phyloP scores from a whole-genome alignment of 768 basidiomycete species.

The Psilocybe tampanensis region DNA sequence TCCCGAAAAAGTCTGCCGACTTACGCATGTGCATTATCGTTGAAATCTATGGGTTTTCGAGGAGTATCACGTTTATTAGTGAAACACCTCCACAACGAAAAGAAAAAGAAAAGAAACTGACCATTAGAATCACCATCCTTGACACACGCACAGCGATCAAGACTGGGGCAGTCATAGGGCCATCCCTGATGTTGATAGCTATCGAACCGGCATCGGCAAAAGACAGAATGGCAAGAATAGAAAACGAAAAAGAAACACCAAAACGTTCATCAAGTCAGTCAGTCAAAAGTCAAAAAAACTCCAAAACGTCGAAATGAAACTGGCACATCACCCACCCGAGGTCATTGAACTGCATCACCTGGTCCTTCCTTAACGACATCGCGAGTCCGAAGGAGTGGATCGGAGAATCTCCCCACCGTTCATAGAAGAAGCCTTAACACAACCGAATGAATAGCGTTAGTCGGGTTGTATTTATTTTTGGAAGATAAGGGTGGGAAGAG shows the following conservation, averaged over 20 bases:
- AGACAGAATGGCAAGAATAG: not conserved
- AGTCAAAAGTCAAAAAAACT: no score
- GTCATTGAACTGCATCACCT: conserved; percentile 28
- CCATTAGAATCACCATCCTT: conserved; percentile 16
- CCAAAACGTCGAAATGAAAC: no score
- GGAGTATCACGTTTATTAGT: no score
- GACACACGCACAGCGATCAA: conserved; percentile 25
- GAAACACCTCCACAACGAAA: not conserved
- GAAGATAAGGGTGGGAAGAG: not conserved
- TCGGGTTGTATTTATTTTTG: not conserved
- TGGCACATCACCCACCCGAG: conserved; percentile 19
- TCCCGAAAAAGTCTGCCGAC: not conserved
- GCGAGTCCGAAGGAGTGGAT: conserved; percentile 30
- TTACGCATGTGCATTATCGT: conserved; percentile 8
- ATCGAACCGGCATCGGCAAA: not conserved
- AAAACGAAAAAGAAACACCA: not conserved
- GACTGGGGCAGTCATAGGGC: conserved; percentile 25
- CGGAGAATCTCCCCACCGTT: conserved; percentile 32
- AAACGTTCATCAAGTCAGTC: no score
- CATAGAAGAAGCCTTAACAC: conserved; percentile 30
- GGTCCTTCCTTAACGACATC: conserved; percentile 30
- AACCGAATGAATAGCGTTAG: not conserved
- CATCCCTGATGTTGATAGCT: conserved; percentile 32
- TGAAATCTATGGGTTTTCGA: conserved; percentile 1
- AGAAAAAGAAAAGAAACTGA: not conserved